These are phyloP conservation scores for Nicotiana rustica DNA, from an alignment of 305 asterid genomes.

Conservation along the genomic window DNA sequence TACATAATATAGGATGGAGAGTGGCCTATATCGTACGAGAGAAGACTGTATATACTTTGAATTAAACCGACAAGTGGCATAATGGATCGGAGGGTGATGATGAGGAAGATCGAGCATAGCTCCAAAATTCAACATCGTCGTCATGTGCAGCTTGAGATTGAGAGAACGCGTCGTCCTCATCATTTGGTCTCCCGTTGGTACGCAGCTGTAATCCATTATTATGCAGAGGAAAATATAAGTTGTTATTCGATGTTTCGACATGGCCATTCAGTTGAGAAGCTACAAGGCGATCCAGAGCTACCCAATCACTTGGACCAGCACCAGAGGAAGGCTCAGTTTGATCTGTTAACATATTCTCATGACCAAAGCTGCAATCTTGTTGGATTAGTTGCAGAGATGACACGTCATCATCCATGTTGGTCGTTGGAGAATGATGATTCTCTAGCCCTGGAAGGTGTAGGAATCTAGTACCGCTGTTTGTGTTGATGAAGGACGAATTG, in stretches of 20 bases:
- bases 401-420: conserved; percentile 35
- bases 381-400: conserved; percentile 29
- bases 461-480: conserved; percentile 43
- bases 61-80: conserved; percentile 73
- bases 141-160: conserved; percentile 42
- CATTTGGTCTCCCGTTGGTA: neutral
- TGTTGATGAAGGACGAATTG: conserved; percentile 17
- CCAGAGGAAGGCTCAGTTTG: neutral
- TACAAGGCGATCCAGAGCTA: conserved; percentile 72
- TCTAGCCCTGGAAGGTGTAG: conserved; percentile 74
- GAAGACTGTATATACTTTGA: too few relatives aligned
- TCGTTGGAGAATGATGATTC: conserved; percentile 40
- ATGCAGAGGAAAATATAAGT: conserved; percentile 57
- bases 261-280: conserved; percentile 92
- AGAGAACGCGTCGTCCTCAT: conserved; percentile 28
- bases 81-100: conserved; percentile 76
- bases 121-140: conserved; percentile 70
- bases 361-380: conserved; percentile 28
- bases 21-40: too few relatives aligned
- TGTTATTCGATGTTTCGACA: conserved; percentile 41
- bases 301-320: conserved; percentile 59
- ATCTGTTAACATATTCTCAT: conserved; percentile 37
- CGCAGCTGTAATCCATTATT: conserved; percentile 41
- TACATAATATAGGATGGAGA: conserved; percentile 1
- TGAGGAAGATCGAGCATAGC: conserved; percentile 61